Percentiles rank a stretch among this genome's conserved stretches.
phyloP scores from a whole-genome alignment of 805 yeast species.

The Pichia manshurica region DNA sequence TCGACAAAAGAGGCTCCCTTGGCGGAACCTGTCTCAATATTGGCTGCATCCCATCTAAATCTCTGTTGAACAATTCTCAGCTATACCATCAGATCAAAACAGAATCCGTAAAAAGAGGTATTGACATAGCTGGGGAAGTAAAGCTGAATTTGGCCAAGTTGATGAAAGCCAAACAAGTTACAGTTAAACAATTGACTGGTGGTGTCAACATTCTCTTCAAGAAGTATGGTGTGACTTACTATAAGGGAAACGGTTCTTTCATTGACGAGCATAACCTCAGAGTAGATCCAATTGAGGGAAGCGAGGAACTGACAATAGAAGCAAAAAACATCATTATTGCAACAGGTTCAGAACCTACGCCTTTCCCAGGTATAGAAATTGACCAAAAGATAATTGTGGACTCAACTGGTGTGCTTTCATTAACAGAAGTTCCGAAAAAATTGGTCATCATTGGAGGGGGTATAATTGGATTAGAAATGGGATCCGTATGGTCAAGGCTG shows the following conservation, averaged over 20 bases:
- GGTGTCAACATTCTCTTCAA: constrained; percentile 94
- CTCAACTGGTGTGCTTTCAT: constrained; percentile 84
- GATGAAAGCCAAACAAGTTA: constrained; percentile 87
- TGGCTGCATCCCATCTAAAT: constrained; percentile 98
- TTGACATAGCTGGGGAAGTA: constrained; percentile 68
- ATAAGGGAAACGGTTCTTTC: constrained; percentile 89
- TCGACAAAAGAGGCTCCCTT: constrained; percentile 91
- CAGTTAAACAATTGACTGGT: constrained; percentile 82
- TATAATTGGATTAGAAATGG: constrained; percentile 99
- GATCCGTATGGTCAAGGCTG: constrained; percentile 91
- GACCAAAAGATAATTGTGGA: constrained; percentile 97
- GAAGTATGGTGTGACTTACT: constrained; percentile 89
- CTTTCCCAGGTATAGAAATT: constrained; percentile 95
- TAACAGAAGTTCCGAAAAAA: constrained; percentile 87
- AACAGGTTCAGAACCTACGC: constrained; percentile 97
- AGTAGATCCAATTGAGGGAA: constrained; percentile 84
- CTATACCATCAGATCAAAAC: constrained; percentile 81
- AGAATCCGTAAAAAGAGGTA: constrained; percentile 85
- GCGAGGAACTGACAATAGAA: constrained; percentile 61
- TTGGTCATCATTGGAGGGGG: constrained; percentile 97
- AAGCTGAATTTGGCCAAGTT: constrained; percentile 67
- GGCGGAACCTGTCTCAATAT: constrained; percentile 99
- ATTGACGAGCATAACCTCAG: constrained; percentile 70
- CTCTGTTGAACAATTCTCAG: constrained; percentile 90
- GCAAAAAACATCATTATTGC: constrained; percentile 92